These are phyloP conservation scores for Alternaria brassicae DNA, from an alignment of 2,329 filamentous ascomycete genomes.

Conservation along the genomic window DNA sequence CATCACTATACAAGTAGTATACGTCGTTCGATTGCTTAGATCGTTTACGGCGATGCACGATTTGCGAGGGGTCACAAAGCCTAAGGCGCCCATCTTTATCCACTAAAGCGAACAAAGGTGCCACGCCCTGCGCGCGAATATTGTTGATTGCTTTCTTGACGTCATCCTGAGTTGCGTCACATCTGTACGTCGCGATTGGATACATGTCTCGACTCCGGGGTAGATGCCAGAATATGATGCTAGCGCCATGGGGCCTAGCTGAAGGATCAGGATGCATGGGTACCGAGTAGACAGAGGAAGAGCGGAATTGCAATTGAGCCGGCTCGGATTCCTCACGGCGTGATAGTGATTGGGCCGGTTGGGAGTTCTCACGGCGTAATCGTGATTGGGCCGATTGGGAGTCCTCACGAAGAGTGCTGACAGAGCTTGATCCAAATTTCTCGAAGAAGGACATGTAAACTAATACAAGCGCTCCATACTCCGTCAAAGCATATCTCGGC, in stretches of 20 bases:
- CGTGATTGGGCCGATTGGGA: not conserved
- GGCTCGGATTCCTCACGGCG: not conserved
- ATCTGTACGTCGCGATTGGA: not conserved
- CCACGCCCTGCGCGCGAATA: not conserved
- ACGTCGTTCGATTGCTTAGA: slow-evolving; percentile 1
- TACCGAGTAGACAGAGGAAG: slow-evolving; percentile 4
- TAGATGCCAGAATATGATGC: slow-evolving; percentile 10
- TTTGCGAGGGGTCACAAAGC: not conserved
- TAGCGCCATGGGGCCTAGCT: not conserved
- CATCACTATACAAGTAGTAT: slow-evolving; percentile 5
- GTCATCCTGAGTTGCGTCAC: not conserved
- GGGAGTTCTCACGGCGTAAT: too few species aligned
- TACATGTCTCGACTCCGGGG: not conserved
- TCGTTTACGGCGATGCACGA: not conserved
- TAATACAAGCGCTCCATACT: slow-evolving; percentile 7
- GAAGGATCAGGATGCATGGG: not conserved
- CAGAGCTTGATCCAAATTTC: not conserved
- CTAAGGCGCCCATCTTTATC: slow-evolving; percentile 3
- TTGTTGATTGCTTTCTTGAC: not conserved
- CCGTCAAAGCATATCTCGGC: slow-evolving; percentile 8
- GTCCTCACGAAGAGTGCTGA: not conserved
- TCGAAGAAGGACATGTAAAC: slow-evolving; percentile 7
- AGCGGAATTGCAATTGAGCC: not conserved
- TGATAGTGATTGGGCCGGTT: not conserved
- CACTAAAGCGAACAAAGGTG: slow-evolving; percentile 15